Percentiles rank a stretch among this genome's conserved stretches.
These are phyloP conservation scores for Cyberlindnera bimundalis DNA, from an alignment of 805 yeast species.

Conservation along the genomic window DNA sequence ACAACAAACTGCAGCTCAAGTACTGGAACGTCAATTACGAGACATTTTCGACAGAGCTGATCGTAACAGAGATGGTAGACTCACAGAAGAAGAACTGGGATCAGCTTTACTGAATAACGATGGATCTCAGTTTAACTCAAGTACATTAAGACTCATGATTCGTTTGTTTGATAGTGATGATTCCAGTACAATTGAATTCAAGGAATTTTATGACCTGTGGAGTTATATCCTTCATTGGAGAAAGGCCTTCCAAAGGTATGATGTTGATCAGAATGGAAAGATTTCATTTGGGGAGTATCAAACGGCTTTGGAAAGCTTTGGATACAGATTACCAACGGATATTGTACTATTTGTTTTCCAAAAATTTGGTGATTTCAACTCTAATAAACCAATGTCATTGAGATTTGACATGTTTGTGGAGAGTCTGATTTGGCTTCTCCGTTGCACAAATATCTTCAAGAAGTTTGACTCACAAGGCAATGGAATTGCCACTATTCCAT, in stretches of 20 bases:
- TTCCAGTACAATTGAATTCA: constrained; percentile 44
- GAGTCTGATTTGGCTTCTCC: constrained; percentile 68
- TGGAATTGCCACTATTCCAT: constrained; percentile 65
- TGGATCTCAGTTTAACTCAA: constrained; percentile 55
- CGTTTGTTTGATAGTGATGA: constrained; percentile 54
- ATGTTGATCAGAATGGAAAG: constrained; percentile 52
- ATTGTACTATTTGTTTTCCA: constrained; percentile 56
- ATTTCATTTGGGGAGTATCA: constrained; percentile 66
- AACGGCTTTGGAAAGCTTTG: constrained; percentile 58
- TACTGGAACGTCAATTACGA: constrained; percentile 43
- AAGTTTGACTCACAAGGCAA: constrained; percentile 71
- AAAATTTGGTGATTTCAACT: constrained; percentile 43
- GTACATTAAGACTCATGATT: constrained; percentile 61
- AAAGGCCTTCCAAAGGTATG: constrained; percentile 58
- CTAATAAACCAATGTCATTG: constrained; percentile 37
- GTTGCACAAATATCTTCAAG: constrained; percentile 75
- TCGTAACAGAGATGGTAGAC: constrained; percentile 47
- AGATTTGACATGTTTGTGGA: constrained; percentile 83
- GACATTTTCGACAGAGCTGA: constrained; percentile 54
- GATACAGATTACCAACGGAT: constrained; percentile 56
- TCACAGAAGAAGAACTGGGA: constrained; percentile 56
- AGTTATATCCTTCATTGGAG: constrained; percentile 66
- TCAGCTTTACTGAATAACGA: constrained; percentile 60
- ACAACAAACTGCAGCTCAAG: constrained; percentile 19
- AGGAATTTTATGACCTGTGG: constrained; percentile 67